Base-by-base conservation (phyloP, 73 alveolate species). In the Loxodes magnus region DNA sequence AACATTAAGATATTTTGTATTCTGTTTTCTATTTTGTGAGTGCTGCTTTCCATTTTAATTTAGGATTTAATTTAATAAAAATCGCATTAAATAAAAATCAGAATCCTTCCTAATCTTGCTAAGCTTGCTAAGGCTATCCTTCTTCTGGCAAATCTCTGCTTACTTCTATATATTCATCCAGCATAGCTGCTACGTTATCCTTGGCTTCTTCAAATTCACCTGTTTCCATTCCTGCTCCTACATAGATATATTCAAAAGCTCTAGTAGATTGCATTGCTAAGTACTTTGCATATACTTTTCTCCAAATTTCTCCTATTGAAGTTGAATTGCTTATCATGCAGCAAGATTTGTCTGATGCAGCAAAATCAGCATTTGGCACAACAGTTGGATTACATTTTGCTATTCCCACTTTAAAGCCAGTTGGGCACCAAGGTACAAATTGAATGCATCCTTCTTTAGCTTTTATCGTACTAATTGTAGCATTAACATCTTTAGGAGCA, bases 361-460 rank as follows among this genome's bases (percentile, higher is more conserved):
- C 94, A 67, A 90, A 83, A 68, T 81, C 96, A 52, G 96, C 95
- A 29, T 95, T 96, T 62, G 98, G 96, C 43, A 90, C 94, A 53
- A 86, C 94, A 50, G 96, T 77, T 46, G 96, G 95, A 64, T 94
- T 95, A 72, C 81, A 84, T 57, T 81, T 81, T 93, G 76, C 82
- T 56, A 82, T 82, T 43, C 95, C 93, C 60, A 86, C 81, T 79
- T 89, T 84, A 88, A 89, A 89, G 35, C 93, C 94, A 65, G 91
- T 84, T 57, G 96, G 94, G 90, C 93, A 76, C 96, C 94, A 80
- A 69, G 84, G 92, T 72, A 84, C 90, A 77, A 85, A 90, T 81
- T 81, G 92, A 61, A 90, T n/a, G n/a, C n/a, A 15, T 0, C 37
- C 0, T 0, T 15, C 33, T 39, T 39, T 39, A 0, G 53, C 31